Conservation (phyloP, 1,284 basidiomycete species). For the Microbotryomycetes sp. region DNA sequence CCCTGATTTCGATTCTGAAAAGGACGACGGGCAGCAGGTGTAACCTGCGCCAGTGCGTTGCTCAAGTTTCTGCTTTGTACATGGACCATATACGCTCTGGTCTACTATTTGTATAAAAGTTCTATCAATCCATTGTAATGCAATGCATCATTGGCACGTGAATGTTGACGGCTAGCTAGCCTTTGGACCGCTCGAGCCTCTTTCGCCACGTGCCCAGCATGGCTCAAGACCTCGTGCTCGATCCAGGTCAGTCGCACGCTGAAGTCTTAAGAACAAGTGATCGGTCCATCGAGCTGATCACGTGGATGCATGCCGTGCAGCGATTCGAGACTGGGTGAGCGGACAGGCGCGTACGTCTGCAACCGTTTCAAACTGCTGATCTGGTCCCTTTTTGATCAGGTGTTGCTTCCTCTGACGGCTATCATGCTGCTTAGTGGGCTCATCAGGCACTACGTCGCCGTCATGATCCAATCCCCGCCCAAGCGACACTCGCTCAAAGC, state of each 20-base stretch:
- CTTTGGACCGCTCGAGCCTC: neutral
- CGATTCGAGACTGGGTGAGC: constrained; percentile 73
- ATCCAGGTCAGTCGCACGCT: neutral
- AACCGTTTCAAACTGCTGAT: constrained; percentile 4
- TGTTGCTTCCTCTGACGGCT: constrained; percentile 91
- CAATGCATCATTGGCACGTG: no score
- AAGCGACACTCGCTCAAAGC: constrained; percentile 70
- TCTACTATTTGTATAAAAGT: no score
- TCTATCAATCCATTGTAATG: no score
- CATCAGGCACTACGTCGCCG: constrained; percentile 83
- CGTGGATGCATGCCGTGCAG: no score
- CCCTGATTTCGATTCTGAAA: no score
- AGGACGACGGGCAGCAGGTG: no score
- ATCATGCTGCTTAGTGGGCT: constrained; percentile 98
- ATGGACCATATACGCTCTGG: no score
- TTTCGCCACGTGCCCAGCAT: neutral
- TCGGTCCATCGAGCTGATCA: no score
- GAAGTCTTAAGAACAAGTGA: neutral
- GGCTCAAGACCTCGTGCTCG: neutral
- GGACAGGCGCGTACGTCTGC: neutral
- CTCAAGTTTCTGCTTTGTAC: no score
- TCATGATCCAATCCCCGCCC: constrained; percentile 74
- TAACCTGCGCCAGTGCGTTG: no score
- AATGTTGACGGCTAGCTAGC: no score
- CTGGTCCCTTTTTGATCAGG: no score